Percentiles rank a stretch among this genome's conserved stretches.
Conservation (phyloP, 257 asterid species). For the Ajuga chamaepitys region DNA sequence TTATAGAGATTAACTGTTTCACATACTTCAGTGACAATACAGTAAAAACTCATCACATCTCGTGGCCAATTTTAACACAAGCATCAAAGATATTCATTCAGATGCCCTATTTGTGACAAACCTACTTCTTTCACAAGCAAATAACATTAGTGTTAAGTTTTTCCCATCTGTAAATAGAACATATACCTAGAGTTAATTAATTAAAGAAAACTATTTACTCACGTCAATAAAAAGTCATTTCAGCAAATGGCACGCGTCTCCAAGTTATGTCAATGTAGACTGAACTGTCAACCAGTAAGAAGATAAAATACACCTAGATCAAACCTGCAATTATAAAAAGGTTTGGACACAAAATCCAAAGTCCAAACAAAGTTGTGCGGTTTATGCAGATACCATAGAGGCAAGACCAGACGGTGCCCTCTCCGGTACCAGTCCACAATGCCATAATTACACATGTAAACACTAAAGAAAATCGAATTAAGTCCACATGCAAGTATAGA, state of each 20-base stretch:
- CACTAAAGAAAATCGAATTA: not conserved
- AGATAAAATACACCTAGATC: not conserved
- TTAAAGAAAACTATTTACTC: not conserved
- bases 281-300: not conserved
- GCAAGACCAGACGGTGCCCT: not conserved
- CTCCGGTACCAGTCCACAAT: not conserved
- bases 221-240: not conserved
- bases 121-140: not conserved
- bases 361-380: not conserved
- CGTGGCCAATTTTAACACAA: too few relatives aligned
- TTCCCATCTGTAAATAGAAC: not conserved
- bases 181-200: not conserved
- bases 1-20: not conserved
- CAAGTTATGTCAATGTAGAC: not conserved
- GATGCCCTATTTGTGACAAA: not conserved
- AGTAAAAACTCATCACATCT: too few relatives aligned
- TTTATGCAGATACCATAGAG: not conserved
- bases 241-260: not conserved
- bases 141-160: not conserved
- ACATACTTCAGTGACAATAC: not conserved
- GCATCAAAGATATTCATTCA: not conserved
- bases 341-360: not conserved
- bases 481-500: not conserved
- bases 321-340: not conserved
- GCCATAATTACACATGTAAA: not conserved